Evolutionary conservation across 257 asterid genomes (phyloP).

Genomic region (Thymus mandschuricus): DNA sequence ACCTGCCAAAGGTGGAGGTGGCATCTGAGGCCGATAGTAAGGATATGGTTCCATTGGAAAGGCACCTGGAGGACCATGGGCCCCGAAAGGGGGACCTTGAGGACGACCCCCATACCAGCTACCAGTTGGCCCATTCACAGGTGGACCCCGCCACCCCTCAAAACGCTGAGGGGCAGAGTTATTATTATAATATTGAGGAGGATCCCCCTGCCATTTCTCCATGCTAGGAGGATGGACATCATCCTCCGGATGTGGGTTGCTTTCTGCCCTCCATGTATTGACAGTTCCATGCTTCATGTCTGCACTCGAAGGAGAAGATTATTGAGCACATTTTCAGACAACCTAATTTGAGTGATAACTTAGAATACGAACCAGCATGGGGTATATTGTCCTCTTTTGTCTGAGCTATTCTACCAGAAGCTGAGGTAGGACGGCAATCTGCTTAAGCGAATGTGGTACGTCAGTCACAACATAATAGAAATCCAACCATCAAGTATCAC

Average conservation of each 20-base stretch:
- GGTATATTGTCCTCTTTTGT: constrained; percentile 45
- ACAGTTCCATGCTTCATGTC: constrained; percentile 56
- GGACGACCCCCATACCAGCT: constrained; percentile 90
- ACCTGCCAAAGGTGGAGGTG: constrained; percentile 72
- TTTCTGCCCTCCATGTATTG: constrained; percentile 64
- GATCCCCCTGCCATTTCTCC: constrained; percentile 83
- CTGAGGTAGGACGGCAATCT: constrained; percentile 82
- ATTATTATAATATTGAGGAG: constrained; percentile 63
- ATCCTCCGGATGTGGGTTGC: constrained; percentile 56
- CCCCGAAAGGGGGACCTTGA: constrained; percentile 74
- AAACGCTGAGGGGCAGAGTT: constrained; percentile 69
- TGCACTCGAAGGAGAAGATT: constrained; percentile 40
- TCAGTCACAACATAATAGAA: constrained; percentile 27
- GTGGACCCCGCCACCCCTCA: constrained; percentile 88
- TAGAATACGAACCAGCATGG: constrained; percentile 61
- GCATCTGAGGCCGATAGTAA: constrained; percentile 74
- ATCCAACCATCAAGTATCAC: constrained; percentile 18
- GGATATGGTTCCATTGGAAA: constrained; percentile 81
- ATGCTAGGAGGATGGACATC: constrained; percentile 51
- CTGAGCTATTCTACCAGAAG: constrained; percentile 55
- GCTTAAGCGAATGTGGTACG: constrained; percentile 30
- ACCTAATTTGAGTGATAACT: constrained; percentile 13
- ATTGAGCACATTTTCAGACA: constrained; percentile 11
- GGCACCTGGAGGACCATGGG: constrained; percentile 76
- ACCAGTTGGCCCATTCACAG: constrained; percentile 70